Conservation (phyloP, 1,139 yeast genomes). For the Blastobotrys elegans region DNA sequence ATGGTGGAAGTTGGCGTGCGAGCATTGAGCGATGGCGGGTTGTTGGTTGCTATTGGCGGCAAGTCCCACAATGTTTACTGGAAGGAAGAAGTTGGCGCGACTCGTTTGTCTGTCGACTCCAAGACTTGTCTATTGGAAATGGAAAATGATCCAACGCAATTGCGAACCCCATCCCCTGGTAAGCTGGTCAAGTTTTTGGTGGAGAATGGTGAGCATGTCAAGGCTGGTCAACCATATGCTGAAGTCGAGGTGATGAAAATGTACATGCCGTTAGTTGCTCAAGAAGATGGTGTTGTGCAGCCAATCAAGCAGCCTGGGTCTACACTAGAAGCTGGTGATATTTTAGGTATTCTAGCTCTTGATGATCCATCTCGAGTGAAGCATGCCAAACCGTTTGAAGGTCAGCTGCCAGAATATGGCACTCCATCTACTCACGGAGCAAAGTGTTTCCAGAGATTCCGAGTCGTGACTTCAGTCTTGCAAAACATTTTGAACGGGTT, state of each 20-base stretch:
- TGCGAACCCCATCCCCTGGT: conserved; percentile 98
- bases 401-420: conserved; percentile 86
- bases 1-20: conserved; percentile 84
- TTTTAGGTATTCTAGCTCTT: conserved; percentile 84
- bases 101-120: conserved; percentile 92
- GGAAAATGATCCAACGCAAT: conserved; percentile 97
- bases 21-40: conserved; percentile 88
- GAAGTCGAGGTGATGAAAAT: conserved; percentile 99
- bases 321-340: conserved; percentile 92
- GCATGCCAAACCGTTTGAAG: conserved; percentile 93
- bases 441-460: conserved; percentile 75
- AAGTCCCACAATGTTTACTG: conserved; percentile 92
- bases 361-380: conserved; percentile 97
- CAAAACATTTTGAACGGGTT: conserved; percentile 80
- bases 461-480: conserved; percentile 53
- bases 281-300: conserved; percentile 90
- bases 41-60: conserved; percentile 82
- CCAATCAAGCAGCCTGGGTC: conserved; percentile 98
- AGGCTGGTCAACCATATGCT: conserved; percentile 91
- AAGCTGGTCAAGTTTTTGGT: conserved; percentile 89
- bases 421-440: conserved; percentile 77
- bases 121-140: conserved; percentile 90
- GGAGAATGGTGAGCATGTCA: conserved; percentile 91
- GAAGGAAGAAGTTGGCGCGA: conserved; percentile 96
- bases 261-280: conserved; percentile 67